Evolutionary conservation across 2,329 filamentous ascomycete species (phyloP), one percentile per base, ranked within the genome.

Genomic region (Pseudopyricularia javanii): DNA sequence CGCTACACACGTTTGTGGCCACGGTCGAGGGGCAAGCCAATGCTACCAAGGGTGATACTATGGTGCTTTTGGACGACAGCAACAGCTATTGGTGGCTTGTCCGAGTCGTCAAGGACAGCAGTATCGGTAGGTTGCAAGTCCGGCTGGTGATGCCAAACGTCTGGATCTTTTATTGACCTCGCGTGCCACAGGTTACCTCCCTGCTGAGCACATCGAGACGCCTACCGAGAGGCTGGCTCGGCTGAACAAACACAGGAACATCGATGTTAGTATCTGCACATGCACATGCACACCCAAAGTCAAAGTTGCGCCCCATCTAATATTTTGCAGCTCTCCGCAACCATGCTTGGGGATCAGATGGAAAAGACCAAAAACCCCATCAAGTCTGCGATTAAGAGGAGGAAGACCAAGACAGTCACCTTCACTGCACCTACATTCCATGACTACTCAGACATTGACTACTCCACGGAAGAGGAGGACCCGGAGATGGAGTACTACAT

Each of bases 81-180:
- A 98, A 98, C 72, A 97, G 91, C 70, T 98, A 98, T 68, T 98
- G 93, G 93, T 98, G 93, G 93, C 80, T 98, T 56, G 93, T 98
- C 14, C 80, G 91, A 58, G 88, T 98, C 47, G 91, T 97, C 52
- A 97, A 97, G 68, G 93, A 98, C 69, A 94, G 88, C 67, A 97
- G 90, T 66, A 98, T 98, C 68, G 81, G 78, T 83, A 67, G 54
- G 72, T 61, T 30, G 7, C 12, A 20, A 17, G 14, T 3, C 17
- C 20, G 17, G 11, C 15, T 17, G 11, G 22, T 15, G 8, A 33
- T 17, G 28, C 47, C 47, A 17, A n/a, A 33, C 0, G 28, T 6
- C 40, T 14, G 22, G 7, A 17, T 20, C 15, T 30, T 17, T 30
- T 30, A 7, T 40, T 51, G 35, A 51, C 35, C 24, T 57, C 63